These are phyloP conservation scores for Coccomyxa subellipsoidea DNA, from an alignment of 163 green algal species.

Conservation along the genomic window DNA sequence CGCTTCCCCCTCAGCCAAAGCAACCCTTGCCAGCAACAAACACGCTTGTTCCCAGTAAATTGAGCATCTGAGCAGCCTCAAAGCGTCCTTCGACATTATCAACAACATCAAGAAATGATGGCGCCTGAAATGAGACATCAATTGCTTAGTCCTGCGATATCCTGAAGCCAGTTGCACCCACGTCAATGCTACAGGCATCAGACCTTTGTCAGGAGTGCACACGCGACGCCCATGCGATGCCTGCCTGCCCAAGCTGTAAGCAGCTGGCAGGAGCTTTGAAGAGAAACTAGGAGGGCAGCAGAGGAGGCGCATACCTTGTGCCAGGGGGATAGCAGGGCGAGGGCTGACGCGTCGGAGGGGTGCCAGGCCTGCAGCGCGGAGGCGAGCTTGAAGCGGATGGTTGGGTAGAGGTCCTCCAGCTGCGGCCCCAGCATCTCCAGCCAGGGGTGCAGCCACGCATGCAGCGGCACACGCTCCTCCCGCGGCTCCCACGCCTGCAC, in stretches of 20 bases:
- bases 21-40: background rate
- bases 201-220: too few species aligned
- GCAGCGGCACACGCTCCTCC: constrained; percentile 77
- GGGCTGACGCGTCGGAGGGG: constrained; percentile 71
- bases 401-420: constrained; percentile 79
- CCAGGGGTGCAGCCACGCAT: constrained; percentile 97
- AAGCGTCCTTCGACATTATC: too few species aligned
- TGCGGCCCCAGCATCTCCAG: constrained; percentile 71
- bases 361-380: constrained; percentile 75
- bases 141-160: too few species aligned
- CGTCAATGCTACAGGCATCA: too few species aligned
- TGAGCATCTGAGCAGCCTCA: background rate
- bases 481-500: constrained; percentile 86
- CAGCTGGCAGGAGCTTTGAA: too few species aligned
- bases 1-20: background rate
- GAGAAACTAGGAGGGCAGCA: too few species aligned
- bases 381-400: constrained; percentile 72
- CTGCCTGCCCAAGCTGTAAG: too few species aligned
- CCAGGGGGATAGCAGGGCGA: constrained; percentile 88
- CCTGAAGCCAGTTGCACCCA: too few species aligned
- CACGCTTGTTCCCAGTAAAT: background rate
- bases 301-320: too few species aligned
- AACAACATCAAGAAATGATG: too few species aligned
- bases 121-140: too few species aligned
- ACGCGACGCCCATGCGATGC: too few species aligned